These are phyloP conservation scores for Xylaria sp. DNA, from an alignment of 2,329 filamentous ascomycete species.

Conservation along the genomic window DNA sequence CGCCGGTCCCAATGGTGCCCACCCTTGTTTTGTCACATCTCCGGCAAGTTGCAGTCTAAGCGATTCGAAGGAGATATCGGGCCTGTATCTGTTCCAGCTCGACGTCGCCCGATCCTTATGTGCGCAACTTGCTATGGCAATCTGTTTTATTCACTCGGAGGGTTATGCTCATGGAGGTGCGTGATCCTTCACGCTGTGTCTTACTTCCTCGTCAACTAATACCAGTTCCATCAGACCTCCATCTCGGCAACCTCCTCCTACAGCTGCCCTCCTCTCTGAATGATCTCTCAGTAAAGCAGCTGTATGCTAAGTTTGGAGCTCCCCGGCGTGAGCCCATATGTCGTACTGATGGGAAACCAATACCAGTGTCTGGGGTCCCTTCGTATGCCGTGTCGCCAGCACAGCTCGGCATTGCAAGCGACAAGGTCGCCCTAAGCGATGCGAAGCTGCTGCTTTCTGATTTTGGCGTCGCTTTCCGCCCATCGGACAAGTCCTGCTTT, in stretches of 20 bases:
- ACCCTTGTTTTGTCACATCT: constrained; percentile 12
- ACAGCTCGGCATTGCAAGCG: constrained; percentile 1
- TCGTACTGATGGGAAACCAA: constrained; percentile 6
- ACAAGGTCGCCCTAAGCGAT: neutral
- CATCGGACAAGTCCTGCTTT: constrained; percentile 1
- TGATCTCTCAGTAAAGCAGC: constrained; percentile 11
- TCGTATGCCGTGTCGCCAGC: neutral
- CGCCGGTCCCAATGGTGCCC: constrained; percentile 7
- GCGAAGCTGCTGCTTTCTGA: neutral
- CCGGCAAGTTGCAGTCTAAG: neutral
- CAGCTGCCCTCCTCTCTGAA: neutral
- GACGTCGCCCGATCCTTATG: constrained; percentile 7
- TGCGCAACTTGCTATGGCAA: constrained; percentile 6
- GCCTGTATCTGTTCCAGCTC: neutral
- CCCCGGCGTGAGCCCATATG: neutral
- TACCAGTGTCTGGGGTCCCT: neutral
- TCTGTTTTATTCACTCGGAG: neutral
- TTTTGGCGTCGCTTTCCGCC: constrained; percentile 10
- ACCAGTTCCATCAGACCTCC: neutral
- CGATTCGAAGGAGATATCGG: neutral
- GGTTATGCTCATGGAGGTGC: neutral
- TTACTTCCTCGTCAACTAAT: neutral
- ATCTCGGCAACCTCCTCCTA: neutral
- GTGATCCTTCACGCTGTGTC: neutral
- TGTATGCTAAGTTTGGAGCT: constrained; percentile 5